Conservation (phyloP, 2,329 filamentous ascomycete genomes). For the Hypoxylon sp. region DNA sequence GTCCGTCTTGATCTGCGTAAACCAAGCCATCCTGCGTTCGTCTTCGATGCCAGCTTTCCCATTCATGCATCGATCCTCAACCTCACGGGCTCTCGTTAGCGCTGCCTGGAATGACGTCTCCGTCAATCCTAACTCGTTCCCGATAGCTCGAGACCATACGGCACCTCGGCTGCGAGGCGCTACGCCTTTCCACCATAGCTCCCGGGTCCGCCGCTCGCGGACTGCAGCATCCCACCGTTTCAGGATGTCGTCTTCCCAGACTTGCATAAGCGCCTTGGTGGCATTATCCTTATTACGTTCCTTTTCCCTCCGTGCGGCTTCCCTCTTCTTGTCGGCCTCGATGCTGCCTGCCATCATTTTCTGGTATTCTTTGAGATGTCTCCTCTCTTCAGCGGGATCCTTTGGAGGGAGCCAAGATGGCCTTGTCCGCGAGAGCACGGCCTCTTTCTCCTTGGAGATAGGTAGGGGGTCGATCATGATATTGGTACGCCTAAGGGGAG, state of each 20-base stretch:
- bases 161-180: slow-evolving; percentile 77
- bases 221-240: slow-evolving; percentile 83
- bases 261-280: slow-evolving; percentile 68
- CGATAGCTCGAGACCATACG: slow-evolving; percentile 80
- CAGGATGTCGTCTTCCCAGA: slow-evolving; percentile 84
- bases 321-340: slow-evolving; percentile 72
- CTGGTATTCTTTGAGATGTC: slow-evolving; percentile 88
- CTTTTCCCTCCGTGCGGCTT: slow-evolving; percentile 66
- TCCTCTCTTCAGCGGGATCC: slow-evolving; percentile 90
- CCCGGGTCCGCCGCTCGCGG: slow-evolving; percentile 76
- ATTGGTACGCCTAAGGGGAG: slow-evolving; percentile 78
- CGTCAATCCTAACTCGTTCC: slow-evolving; percentile 79
- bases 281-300: slow-evolving; percentile 69
- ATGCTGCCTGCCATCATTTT: slow-evolving; percentile 80
- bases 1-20: slow-evolving; percentile 75
- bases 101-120: slow-evolving; percentile 79
- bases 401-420: slow-evolving; percentile 90
- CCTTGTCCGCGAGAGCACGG: slow-evolving; percentile 82
- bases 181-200: slow-evolving; percentile 87
- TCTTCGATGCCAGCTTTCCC: slow-evolving; percentile 69
- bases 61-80: slow-evolving; percentile 69
- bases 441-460: slow-evolving; percentile 88
- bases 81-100: slow-evolving; percentile 74
- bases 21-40: slow-evolving; percentile 70
- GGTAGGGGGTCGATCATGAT: slow-evolving; percentile 89